Evolutionary conservation across 768 basidiomycete species (phyloP), one percentile per base, ranked within the genome.

Genomic region (Coprinellus micaceus): DNA sequence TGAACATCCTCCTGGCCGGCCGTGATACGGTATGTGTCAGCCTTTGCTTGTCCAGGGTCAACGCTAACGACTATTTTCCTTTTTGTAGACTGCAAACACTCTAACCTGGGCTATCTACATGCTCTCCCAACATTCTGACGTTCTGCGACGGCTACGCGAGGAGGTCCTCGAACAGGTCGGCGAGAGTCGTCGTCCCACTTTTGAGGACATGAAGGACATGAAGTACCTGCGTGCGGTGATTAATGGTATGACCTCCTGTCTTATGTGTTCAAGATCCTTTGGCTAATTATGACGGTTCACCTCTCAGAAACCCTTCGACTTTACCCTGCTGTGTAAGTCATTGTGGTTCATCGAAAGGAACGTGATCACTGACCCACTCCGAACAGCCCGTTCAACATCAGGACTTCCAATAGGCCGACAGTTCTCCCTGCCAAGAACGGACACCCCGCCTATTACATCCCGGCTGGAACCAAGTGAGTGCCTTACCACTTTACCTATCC

Each of bases 161-260:
- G 81, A 82, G 56, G 66, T 82, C 19, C 58, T 75, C 6, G 63
- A 66, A 10, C 71, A 69, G 36, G 64, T 82, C 4, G 80, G 81
- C 11, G 55, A 64, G 11, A 62, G 56, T 7, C 61, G 66, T 2
- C 60, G 68, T 3, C 81, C 81, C 0, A 75, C 71, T 0, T 76
- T 74, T 57, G 77, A 76, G 7, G 70, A 79, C 48, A 71, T 82
- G 62, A 70, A 74, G 44, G 70, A 76, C 1, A 77, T 82, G 78
- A 79, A 74, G 59, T 73, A 69, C 52, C 61, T 70, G 58, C 63
- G 68, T 5, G 69, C 71, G 6, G 67, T 71, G 33, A 65, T 74
- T 37, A 73, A 74, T 56, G 72, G 72, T 72, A 17, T 12, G 26
- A 10, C 19, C 33, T 46, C 2, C 2, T 22, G 2, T 12, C 48